These are phyloP conservation scores for Metschnikowia kunwiensis DNA, from an alignment of 805 yeast genomes.

Conservation along the genomic window DNA sequence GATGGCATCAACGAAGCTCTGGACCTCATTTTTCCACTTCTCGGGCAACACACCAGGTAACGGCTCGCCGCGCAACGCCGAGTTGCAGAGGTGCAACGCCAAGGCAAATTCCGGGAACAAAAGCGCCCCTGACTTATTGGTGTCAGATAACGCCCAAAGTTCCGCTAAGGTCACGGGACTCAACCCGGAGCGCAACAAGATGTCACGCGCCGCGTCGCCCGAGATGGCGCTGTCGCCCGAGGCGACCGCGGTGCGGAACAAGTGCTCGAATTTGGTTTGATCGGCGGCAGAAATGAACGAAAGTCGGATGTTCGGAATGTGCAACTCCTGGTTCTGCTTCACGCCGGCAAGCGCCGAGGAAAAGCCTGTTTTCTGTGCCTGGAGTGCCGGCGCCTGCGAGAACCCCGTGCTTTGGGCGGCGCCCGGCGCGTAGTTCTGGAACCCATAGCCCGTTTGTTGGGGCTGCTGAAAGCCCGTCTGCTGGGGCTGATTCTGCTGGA, in stretches of 20 bases:
- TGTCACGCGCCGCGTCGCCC: constrained; percentile 74
- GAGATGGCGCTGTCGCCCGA: constrained; percentile 63
- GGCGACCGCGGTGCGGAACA: constrained; percentile 77
- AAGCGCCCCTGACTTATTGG: constrained; percentile 78
- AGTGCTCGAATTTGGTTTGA: constrained; percentile 80
- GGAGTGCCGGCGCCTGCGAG: constrained; percentile 23
- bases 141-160: constrained; percentile 90
- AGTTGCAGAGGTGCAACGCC: constrained; percentile 82
- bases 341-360: constrained; percentile 37
- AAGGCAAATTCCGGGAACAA: constrained; percentile 93
- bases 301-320: constrained; percentile 72
- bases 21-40: constrained; percentile 76
- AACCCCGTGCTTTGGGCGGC: constrained; percentile 6
- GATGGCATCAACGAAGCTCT: constrained; percentile 85
- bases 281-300: constrained; percentile 83
- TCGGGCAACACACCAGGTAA: constrained; percentile 73
- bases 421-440: constrained; percentile 5
- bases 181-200: constrained; percentile 76
- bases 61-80: constrained; percentile 72
- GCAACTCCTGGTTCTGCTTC: constrained; percentile 54
- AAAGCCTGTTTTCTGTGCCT: constrained; percentile 48
- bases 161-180: constrained; percentile 72
- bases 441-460: constrained; percentile 12
- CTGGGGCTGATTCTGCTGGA: constrained; percentile 28
- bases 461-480: constrained; percentile 15